Percentiles rank a stretch among this genome's conserved stretches.
phyloP scores from a whole-genome alignment of 495 filamentous ascomycete genomes.

The Aspergillus heteromorphus region DNA sequence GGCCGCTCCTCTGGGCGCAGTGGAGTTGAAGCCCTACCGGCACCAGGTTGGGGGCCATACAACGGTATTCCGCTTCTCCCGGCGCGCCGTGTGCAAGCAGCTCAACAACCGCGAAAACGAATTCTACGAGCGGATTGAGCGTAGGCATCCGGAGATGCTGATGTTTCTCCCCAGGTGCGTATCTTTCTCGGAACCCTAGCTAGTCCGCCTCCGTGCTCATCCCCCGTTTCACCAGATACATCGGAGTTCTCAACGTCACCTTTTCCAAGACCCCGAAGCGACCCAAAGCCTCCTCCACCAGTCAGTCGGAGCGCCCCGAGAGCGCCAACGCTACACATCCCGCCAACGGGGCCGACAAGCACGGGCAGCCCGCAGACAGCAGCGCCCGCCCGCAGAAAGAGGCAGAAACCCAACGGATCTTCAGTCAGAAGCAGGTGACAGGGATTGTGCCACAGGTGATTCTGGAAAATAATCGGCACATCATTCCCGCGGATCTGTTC shows the following conservation, averaged over 20 bases:
- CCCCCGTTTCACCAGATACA: conserved; percentile 60
- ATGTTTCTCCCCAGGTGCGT: conserved; percentile 87
- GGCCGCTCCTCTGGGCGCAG: conserved; percentile 73
- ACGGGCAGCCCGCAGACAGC: conserved; percentile 14
- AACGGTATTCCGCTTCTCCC: conserved; percentile 91
- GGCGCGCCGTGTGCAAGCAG: conserved; percentile 93
- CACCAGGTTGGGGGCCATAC: conserved; percentile 97
- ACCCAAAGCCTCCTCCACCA: conserved; percentile 49
- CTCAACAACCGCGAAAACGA: conserved; percentile 96
- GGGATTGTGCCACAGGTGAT: conserved; percentile 80
- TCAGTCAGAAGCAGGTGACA: conserved; percentile 71
- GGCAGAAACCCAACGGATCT: conserved; percentile 53
- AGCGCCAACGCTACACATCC: conserved; percentile 1
- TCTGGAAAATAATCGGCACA: conserved; percentile 92
- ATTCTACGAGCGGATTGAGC: conserved; percentile 95
- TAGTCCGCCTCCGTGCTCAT: not conserved
- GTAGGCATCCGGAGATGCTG: conserved; percentile 80
- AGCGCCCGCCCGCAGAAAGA: conserved; percentile 16
- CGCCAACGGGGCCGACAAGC: conserved; percentile 13
- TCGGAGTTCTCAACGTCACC: conserved; percentile 94
- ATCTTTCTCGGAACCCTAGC: not conserved
- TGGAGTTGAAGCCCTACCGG: conserved; percentile 93
- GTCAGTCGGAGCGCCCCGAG: conserved; percentile 18
- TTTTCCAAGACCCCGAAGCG: conserved; percentile 79
- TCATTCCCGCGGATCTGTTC: conserved; percentile 80